Base-by-base conservation (phyloP, 2,329 filamentous ascomycete species). In the Nothophoma quercina region DNA sequence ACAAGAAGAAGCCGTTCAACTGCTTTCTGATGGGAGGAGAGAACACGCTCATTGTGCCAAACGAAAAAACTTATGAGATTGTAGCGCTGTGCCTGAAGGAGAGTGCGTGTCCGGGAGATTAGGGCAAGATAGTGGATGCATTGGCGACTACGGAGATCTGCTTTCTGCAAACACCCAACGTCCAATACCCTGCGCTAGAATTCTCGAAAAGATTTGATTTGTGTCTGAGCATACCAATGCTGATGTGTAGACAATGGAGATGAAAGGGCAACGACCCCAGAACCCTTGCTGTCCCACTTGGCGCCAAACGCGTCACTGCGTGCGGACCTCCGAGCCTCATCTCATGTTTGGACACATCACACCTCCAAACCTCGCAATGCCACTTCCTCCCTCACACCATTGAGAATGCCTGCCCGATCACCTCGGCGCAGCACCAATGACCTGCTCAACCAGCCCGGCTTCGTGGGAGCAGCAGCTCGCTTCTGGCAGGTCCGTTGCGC, bases 401-500 rank as follows among this genome's bases (percentile, higher is more conserved):
- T 44, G 54, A 64, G 32, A 43, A 74, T 74, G 71, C 64, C 70
- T 59, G 60, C 67, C 42, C 65, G 59, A 48, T 58, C 63, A 25
- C 63, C 62, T 35, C 60, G 65, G 55, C 69, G 60, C 49, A 67
- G 47, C 39, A 51, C 51, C 9, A 62, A 64, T 44, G 55, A 60
- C n/a, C 49, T 74, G 9, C 28, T 65, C 13, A 64, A 72, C 9
- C 60, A 60, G 8, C 63, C 68, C 16, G 79, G 80, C 30, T 65
- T 79, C 40, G 34, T 77, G n/a, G 79, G 77, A 26, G 76, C 80
- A 30, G 63, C 79, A n/a, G 75, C 76, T 49, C 77, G 81, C 40
- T 81, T 83, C 65, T 83, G 77, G 74, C 78, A 79, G 72, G 75
- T 76, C 60, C 34, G 64, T 36, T 19, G 30, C 33, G 5, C 10